phyloP scores from a whole-genome alignment of 1,284 basidiomycete genomes.

The Cryptococcus wingfieldii region DNA sequence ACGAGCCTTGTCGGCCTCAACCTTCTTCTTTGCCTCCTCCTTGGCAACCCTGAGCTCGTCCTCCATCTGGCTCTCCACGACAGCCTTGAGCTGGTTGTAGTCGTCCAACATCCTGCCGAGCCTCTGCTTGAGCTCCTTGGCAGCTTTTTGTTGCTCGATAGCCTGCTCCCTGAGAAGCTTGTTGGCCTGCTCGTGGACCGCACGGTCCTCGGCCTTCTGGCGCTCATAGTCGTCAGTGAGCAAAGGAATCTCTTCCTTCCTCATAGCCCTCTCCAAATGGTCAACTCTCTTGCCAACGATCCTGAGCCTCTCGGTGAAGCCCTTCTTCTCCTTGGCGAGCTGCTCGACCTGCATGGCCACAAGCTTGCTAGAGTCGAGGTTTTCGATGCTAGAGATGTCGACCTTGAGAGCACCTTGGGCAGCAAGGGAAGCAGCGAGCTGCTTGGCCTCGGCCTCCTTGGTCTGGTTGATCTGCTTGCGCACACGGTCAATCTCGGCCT shows the following conservation, averaged over 20 bases:
- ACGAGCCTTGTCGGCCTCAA: slow-evolving; percentile 81
- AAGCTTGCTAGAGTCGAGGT: slow-evolving; percentile 80
- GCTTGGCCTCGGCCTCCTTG: slow-evolving; percentile 77
- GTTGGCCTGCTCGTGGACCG: slow-evolving; percentile 65
- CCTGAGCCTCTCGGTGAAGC: slow-evolving; percentile 76
- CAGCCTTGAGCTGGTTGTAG: slow-evolving; percentile 60
- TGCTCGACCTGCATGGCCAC: slow-evolving; percentile 90
- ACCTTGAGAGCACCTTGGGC: slow-evolving; percentile 82
- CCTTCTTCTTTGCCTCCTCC: slow-evolving; percentile 63
- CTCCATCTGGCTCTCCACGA: slow-evolving; percentile 62
- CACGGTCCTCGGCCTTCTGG: slow-evolving; percentile 73
- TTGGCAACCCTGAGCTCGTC: slow-evolving; percentile 66
- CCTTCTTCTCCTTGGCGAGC: slow-evolving; percentile 94
- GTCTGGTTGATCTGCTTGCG: slow-evolving; percentile 78
- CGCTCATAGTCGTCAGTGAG: slow-evolving; percentile 80
- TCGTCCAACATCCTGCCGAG: slow-evolving; percentile 72
- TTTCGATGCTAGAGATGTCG: slow-evolving; percentile 74
- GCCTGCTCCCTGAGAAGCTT: slow-evolving; percentile 61
- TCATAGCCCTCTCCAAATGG: slow-evolving; percentile 91
- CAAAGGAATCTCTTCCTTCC: slow-evolving; percentile 87
- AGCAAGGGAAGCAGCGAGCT: slow-evolving; percentile 80
- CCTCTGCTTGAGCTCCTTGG: slow-evolving; percentile 72
- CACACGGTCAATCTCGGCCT: slow-evolving; percentile 72
- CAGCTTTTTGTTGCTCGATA: slow-evolving; percentile 62
- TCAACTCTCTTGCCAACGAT: slow-evolving; percentile 87